These are phyloP conservation scores for Curvularia eragrostidis DNA, from an alignment of 2,329 filamentous ascomycete genomes.

Conservation along the genomic window DNA sequence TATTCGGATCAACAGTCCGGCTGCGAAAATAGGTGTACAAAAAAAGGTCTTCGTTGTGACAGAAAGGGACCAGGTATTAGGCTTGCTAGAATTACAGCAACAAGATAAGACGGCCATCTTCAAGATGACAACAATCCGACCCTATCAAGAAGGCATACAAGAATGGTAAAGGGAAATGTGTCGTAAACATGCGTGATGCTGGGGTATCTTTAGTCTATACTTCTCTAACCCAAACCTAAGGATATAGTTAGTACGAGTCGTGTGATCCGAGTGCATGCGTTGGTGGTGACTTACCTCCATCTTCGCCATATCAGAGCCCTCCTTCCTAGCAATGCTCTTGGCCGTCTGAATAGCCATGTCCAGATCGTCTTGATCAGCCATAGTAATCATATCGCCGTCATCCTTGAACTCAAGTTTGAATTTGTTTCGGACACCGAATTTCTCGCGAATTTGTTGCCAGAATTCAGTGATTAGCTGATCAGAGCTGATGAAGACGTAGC, in stretches of 20 bases:
- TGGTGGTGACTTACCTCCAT: conserved; percentile 80
- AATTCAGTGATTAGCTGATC: conserved; percentile 79
- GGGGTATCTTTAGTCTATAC: conserved; percentile 53
- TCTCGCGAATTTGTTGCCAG: conserved; percentile 79
- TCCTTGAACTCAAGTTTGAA: conserved; percentile 92
- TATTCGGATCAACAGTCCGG: conserved; percentile 48
- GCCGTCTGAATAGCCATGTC: conserved; percentile 81
- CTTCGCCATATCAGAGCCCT: conserved; percentile 84
- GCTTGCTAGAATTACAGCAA: conserved; percentile 46
- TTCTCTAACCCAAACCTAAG: conserved; percentile 56
- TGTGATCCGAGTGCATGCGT: not conserved
- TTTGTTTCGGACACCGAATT: conserved; percentile 77
- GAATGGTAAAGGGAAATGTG: conserved; percentile 22
- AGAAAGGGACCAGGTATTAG: conserved; percentile 22
- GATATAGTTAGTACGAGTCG: conserved; percentile 48
- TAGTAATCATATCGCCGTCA: conserved; percentile 95
- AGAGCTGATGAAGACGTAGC: conserved; percentile 85
- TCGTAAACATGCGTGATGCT: conserved; percentile 38
- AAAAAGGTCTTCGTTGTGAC: conserved; percentile 9
- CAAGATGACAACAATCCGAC: conserved; percentile 19
- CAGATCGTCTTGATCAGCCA: conserved; percentile 95
- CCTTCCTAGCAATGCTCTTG: conserved; percentile 71
- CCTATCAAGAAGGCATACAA: conserved; percentile 16
- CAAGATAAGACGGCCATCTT: not conserved
- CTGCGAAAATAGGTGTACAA: conserved; percentile 40